Evolutionary conservation across 192 early-diverging fungal genomes (phyloP), one percentile per base, ranked within the genome.

Genomic region (Entophlyctis helioformis): DNA sequence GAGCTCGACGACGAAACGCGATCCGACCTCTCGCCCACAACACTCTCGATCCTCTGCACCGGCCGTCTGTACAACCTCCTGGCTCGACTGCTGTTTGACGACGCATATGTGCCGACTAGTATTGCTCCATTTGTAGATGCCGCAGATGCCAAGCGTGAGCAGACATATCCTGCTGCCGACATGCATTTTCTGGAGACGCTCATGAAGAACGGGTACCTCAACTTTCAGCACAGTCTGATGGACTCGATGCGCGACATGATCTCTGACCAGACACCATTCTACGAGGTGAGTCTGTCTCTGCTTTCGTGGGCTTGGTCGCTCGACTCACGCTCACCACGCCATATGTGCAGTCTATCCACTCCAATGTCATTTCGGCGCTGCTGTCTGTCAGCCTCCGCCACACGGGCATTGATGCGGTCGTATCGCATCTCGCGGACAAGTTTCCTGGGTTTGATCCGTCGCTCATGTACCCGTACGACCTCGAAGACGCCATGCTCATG

Each of bases 401-500:
- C 6, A 19, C 56, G 11, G 18, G n/a, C 7, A 32, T 62, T 2
- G 59, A 50, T 6, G 35, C 36, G 19, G 35, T 67, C 39, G 56
- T 71, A 20, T 34, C 43, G 8, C 50, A 63, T 27, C 37, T 67
- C 1, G 24, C 38, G 15, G 18, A 34, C 39, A 56, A 24, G 31
- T 63, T 63, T 36, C 27, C 46, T 11, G n/a, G 16, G 5, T 64
- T 54, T 48, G 40, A 53, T 32, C 8, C 21, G 1, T 26, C 42
- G 13, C n/a, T 24, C 32, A 31, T 23, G 22, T 63, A 64, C 40
- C 70, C 70, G 16, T 72, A 67, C 48, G 71, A 73, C 39, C 32
- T 73, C 15, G 65, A 73, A 54, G 71, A 73, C 47, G 66, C 66
- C 4, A 20, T 72, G 3, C 23, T 68, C 9, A 56, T 59, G n/a